A percentile compares a stretch with the other conserved stretches of the same genome.
phyloP scores from a whole-genome alignment of 331 rosid genomes.

The Malus hybrid region DNA sequence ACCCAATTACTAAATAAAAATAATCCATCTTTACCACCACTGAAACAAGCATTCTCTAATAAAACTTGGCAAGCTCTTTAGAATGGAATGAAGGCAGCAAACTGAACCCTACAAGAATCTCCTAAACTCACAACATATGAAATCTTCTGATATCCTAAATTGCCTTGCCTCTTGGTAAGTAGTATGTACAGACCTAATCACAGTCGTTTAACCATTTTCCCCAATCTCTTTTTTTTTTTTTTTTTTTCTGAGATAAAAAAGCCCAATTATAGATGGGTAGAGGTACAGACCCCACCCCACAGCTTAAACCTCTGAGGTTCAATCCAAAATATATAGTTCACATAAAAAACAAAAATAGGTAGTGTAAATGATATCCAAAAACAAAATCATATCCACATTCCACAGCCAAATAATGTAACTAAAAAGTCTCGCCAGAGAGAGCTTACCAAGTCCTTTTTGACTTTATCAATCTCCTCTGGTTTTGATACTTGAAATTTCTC shows the following conservation, averaged over 20 bases:
- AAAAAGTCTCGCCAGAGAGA: not conserved
- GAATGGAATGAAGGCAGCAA: no score
- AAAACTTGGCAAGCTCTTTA: no score
- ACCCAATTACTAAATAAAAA: no score
- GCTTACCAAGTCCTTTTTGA: slow-evolving; percentile 49
- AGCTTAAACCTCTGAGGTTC: not conserved
- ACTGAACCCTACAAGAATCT: not conserved
- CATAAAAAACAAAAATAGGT: not conserved
- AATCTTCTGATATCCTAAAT: not conserved
- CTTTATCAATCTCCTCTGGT: slow-evolving; percentile 53
- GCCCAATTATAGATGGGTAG: not conserved
- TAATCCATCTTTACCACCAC: no score
- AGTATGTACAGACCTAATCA: not conserved
- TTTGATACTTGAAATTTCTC: slow-evolving; percentile 67
- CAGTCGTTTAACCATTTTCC: no score
- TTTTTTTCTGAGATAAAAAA: not conserved
- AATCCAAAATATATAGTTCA: not conserved
- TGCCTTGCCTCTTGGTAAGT: not conserved
- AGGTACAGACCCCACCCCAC: not conserved
- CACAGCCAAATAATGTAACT: not conserved
- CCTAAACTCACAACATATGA: not conserved
- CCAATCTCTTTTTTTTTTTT: no score
- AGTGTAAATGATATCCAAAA: not conserved
- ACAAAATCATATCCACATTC: not conserved
- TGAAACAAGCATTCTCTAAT: no score